phyloP scores from a whole-genome alignment of 108 stramenopile genomes.

The Thalassiosira profunda region DNA sequence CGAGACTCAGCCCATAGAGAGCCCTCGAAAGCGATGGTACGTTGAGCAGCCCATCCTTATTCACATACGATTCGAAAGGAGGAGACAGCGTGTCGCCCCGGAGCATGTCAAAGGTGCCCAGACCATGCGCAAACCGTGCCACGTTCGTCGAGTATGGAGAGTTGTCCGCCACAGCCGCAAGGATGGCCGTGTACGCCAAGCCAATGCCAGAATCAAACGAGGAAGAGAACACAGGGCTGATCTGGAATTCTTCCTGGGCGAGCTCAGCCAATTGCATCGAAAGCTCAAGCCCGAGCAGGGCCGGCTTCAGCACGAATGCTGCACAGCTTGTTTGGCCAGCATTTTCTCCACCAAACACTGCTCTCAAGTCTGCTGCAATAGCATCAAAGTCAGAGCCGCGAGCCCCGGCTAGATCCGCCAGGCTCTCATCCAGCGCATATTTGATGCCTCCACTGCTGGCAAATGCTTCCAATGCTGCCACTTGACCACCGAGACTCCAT shows the following conservation, averaged over 20 bases:
- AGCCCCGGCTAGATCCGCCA: slow-evolving; percentile 65
- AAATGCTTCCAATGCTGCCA: slow-evolving; percentile 59
- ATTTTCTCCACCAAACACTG: slow-evolving; percentile 29
- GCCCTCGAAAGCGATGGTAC: slow-evolving; percentile 76
- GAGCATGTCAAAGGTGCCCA: slow-evolving; percentile 80
- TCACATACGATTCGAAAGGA: slow-evolving; percentile 84
- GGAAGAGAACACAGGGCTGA: slow-evolving; percentile 77
- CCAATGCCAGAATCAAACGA: slow-evolving; percentile 88
- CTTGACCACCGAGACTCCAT: slow-evolving; percentile 61
- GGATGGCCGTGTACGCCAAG: slow-evolving; percentile 65
- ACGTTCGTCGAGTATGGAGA: slow-evolving; percentile 23
- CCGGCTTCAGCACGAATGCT: slow-evolving; percentile 86
- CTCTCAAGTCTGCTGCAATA: slow-evolving; percentile 46
- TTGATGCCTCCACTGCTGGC: slow-evolving; percentile 42
- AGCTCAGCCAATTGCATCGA: slow-evolving; percentile 69
- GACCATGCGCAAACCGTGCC: slow-evolving; percentile 65
- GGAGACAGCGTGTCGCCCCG: slow-evolving; percentile 77
- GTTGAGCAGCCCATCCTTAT: slow-evolving; percentile 67
- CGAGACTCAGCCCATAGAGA: slow-evolving; percentile 75
- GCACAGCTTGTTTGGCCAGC: slow-evolving; percentile 53
- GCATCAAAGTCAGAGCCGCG: slow-evolving; percentile 48
- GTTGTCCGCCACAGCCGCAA: slow-evolving; percentile 67
- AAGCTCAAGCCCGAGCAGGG: slow-evolving; percentile 81
- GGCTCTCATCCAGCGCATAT: slow-evolving; percentile 85
- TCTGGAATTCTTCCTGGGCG: slow-evolving; percentile 64